A percentile compares a stretch with the other conserved stretches of the same genome.
phyloP scores from a whole-genome alignment of 176 grass and related monocot species.

The Echinochloa phyllopogon region DNA sequence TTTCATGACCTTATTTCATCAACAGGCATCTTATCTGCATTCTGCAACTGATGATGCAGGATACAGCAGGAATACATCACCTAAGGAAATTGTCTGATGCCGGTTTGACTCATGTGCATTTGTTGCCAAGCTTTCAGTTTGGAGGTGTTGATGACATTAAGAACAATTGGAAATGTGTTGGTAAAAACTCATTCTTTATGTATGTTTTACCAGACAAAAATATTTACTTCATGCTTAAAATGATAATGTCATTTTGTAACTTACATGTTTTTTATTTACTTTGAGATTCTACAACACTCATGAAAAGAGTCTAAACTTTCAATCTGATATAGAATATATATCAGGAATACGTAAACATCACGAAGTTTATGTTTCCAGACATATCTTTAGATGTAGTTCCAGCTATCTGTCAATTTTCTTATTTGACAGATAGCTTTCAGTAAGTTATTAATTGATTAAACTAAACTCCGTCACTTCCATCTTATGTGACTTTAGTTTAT shows the following conservation, averaged over 20 bases:
- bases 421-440: neutral
- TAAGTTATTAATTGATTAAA: conserved; percentile 29
- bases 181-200: conserved; percentile 52
- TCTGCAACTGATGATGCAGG: conserved; percentile 51
- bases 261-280: conserved; percentile 18
- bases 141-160: conserved; percentile 77
- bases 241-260: conserved; percentile 5
- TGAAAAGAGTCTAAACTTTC: neutral
- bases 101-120: conserved; percentile 91
- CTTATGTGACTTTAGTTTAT: conserved; percentile 15
- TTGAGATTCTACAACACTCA: neutral
- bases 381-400: neutral
- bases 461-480: neutral
- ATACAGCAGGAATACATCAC: conserved; percentile 70
- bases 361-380: neutral
- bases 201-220: conserved; percentile 32
- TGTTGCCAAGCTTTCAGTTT: conserved; percentile 95
- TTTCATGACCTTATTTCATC: neutral
- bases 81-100: conserved; percentile 72
- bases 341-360: neutral
- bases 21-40: conserved; percentile 20
- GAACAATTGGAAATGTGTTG: conserved; percentile 78
- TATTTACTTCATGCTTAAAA: neutral
- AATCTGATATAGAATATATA: conserved; percentile 1
- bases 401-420: conserved; percentile 31